phyloP scores from a whole-genome alignment of 305 asterid genomes.

The Solanum chacoense region DNA sequence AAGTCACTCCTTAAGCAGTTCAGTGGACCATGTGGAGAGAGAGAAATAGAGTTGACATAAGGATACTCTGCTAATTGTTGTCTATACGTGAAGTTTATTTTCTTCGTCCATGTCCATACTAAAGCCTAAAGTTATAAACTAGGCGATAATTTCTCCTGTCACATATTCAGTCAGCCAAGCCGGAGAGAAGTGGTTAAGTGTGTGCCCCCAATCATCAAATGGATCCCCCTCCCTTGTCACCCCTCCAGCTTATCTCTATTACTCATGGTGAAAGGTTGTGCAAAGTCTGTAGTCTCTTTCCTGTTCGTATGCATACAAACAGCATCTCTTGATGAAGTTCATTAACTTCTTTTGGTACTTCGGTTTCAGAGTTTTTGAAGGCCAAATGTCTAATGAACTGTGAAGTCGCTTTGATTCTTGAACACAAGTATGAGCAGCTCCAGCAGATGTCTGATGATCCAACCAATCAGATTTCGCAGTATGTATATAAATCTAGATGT shows the following conservation, averaged over 20 bases:
- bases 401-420: slow-evolving; percentile 89
- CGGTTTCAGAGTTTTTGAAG: slow-evolving; percentile 61
- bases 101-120: not conserved
- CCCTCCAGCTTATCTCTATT: not conserved
- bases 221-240: not conserved
- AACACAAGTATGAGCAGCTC: slow-evolving; percentile 81
- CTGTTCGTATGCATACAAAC: not conserved
- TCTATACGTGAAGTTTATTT: not conserved
- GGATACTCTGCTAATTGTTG: not conserved
- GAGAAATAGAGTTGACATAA: not conserved
- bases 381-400: slow-evolving; percentile 91
- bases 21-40: not conserved
- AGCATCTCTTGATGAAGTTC: not conserved
- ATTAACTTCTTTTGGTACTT: not conserved
- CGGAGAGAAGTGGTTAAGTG: not conserved
- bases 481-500: slow-evolving; percentile 17
- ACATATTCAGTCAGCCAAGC: not conserved
- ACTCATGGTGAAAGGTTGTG: not conserved
- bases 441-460: slow-evolving; percentile 92
- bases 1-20: not conserved
- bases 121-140: not conserved
- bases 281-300: not conserved
- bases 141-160: not conserved
- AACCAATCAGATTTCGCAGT: slow-evolving; percentile 83
- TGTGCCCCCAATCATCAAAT: not conserved